Conservation (phyloP, 129 eudicot genomes). For the Helianthus annuus region HanXRQr2.0-SUNRISE NC_035445.2:113661193-113661692, state of each 20-base stretch:
- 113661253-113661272: slow-evolving; percentile 54
- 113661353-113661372: slow-evolving; percentile 67
- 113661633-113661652: slow-evolving; percentile 48
- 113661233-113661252: slow-evolving; percentile 61
- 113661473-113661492: slow-evolving; percentile 50
- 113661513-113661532: slow-evolving; percentile 48
- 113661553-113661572: slow-evolving; percentile 50
- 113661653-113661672: slow-evolving; percentile 56
- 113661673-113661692: slow-evolving; percentile 57
- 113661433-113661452: slow-evolving; percentile 55
- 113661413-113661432: slow-evolving; percentile 48
- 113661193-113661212: slow-evolving; percentile 52
- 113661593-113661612: slow-evolving; percentile 57
- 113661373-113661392: slow-evolving; percentile 64
- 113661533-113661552: slow-evolving; percentile 51
- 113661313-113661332: slow-evolving; percentile 57
- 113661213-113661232: slow-evolving; percentile 54
- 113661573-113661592: slow-evolving; percentile 48
- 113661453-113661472: slow-evolving; percentile 51
- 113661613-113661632: slow-evolving; percentile 55
- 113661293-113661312: slow-evolving; percentile 64
- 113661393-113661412: slow-evolving; percentile 55
- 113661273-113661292: slow-evolving; percentile 57
- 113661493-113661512: slow-evolving; percentile 52
- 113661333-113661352: slow-evolving; percentile 65